Conservation (phyloP, 2,329 filamentous ascomycete species). For the Aspergillus ruber region DNA sequence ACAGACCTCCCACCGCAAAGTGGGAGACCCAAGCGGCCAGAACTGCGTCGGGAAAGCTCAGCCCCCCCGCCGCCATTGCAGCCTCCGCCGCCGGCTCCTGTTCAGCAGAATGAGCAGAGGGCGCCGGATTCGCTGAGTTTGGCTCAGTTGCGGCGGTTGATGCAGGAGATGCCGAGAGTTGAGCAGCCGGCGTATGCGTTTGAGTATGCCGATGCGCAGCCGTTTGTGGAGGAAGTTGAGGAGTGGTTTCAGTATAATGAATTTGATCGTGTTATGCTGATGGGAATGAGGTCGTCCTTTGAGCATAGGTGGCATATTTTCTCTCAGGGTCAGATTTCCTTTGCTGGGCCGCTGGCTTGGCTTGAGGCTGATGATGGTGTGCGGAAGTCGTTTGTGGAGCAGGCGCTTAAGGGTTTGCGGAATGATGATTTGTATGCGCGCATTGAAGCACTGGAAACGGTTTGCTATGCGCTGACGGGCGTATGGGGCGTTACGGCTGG, state of each 20-base stretch:
- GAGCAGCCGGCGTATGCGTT: conserved; percentile 80
- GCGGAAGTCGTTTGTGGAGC: conserved; percentile 35
- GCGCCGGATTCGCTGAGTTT: conserved; percentile 66
- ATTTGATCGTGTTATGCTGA: conserved; percentile 73
- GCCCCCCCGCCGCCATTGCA: conserved; percentile 39
- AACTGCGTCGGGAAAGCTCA: conserved; percentile 30
- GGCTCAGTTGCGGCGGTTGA: conserved; percentile 64
- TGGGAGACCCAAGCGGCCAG: conserved; percentile 23
- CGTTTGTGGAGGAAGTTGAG: conserved; percentile 81
- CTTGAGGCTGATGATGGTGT: conserved; percentile 54
- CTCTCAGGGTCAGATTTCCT: conserved; percentile 26
- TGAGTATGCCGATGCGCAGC: conserved; percentile 64
- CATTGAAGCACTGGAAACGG: conserved; percentile 40
- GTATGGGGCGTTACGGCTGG: conserved; percentile 65
- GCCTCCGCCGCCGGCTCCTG: conserved; percentile 42
- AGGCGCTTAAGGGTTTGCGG: conserved; percentile 31
- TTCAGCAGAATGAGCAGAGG: conserved; percentile 30
- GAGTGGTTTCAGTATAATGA: conserved; percentile 96
- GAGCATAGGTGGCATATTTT: conserved; percentile 65
- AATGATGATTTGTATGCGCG: conserved; percentile 35
- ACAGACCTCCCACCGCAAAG: conserved; percentile 10
- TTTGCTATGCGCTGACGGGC: conserved; percentile 56
- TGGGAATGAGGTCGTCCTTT: conserved; percentile 69
- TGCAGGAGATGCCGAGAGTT: conserved; percentile 64
- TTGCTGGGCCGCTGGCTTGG: conserved; percentile 52